A percentile compares a stretch with the other conserved stretches of the same genome.
These are phyloP conservation scores for Beauveria sp. DNA, from an alignment of 2,329 filamentous ascomycete genomes.

Conservation along the genomic window DNA sequence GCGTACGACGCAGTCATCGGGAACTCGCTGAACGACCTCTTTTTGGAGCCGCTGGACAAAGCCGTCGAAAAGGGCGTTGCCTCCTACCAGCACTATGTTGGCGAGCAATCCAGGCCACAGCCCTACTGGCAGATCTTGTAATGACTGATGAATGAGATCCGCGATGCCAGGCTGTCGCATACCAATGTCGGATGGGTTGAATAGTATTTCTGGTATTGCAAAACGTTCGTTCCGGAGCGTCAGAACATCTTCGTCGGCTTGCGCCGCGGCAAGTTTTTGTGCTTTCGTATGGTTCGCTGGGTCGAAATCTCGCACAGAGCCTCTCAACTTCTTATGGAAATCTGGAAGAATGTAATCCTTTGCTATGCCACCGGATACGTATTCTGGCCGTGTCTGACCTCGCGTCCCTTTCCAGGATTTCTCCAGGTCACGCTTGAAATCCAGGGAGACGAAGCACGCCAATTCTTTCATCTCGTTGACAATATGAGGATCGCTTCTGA, in stretches of 20 bases:
- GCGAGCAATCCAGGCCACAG: slow-evolving; percentile 77
- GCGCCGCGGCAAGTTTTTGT: slow-evolving; percentile 36
- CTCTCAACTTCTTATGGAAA: slow-evolving; percentile 52
- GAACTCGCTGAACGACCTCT: slow-evolving; percentile 64
- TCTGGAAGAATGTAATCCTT: slow-evolving; percentile 92
- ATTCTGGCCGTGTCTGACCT: slow-evolving; percentile 46
- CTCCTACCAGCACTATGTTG: slow-evolving; percentile 84
- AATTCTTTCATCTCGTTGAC: slow-evolving; percentile 95
- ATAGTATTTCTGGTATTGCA: slow-evolving; percentile 79
- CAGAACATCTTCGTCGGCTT: slow-evolving; percentile 63
- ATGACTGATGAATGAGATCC: slow-evolving; percentile 72
- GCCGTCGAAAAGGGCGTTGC: slow-evolving; percentile 71
- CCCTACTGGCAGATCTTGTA: slow-evolving; percentile 68
- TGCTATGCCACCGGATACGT: slow-evolving; percentile 54
- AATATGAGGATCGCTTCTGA: slow-evolving; percentile 87
- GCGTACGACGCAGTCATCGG: slow-evolving; percentile 70
- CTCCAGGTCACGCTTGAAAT: slow-evolving; percentile 75
- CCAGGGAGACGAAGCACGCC: slow-evolving; percentile 71
- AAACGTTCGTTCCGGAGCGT: slow-evolving; percentile 91
- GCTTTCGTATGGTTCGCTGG: slow-evolving; percentile 50
- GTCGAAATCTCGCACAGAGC: slow-evolving; percentile 72
- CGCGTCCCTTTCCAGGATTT: slow-evolving; percentile 72
- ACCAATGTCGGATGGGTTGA: slow-evolving; percentile 78
- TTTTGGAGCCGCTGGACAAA: slow-evolving; percentile 73
- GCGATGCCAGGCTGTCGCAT: slow-evolving; percentile 76